Evolutionary conservation across 139 green algal species (phyloP).

Genomic region (Auxenochlorella pyrenoidosa): DNA sequence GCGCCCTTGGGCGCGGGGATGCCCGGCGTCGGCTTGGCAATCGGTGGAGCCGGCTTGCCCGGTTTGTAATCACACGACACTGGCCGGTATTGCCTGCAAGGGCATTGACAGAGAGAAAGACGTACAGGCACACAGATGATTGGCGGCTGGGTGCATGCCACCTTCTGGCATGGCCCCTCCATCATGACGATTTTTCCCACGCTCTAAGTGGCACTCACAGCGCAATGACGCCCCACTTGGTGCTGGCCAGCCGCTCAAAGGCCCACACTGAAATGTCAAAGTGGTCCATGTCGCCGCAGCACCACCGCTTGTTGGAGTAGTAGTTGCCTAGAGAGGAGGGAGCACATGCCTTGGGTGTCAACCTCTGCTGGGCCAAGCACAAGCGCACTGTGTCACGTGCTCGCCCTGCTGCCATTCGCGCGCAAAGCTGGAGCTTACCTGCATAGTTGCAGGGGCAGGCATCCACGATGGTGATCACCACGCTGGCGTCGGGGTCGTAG

Average conservation of each 20-base stretch:
- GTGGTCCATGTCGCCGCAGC: constrained; percentile 48
- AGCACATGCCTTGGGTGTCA: no score
- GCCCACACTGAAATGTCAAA: constrained; percentile 45
- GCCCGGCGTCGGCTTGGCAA: constrained; percentile 12
- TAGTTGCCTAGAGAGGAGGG: constrained; percentile 43
- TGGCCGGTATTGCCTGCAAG: constrained; percentile 9
- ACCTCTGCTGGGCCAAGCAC: no score
- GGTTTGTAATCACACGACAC: constrained; percentile 47
- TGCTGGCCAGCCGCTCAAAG: constrained; percentile 52
- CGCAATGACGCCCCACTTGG: constrained; percentile 50
- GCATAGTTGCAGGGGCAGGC: constrained; percentile 37
- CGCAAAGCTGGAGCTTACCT: constrained; percentile 10
- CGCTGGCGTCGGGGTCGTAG: constrained; percentile 10
- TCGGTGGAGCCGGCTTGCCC: constrained; percentile 34
- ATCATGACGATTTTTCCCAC: no score
- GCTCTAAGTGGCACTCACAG: constrained; percentile 3
- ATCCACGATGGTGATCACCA: constrained; percentile 46
- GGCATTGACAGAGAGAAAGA: no score
- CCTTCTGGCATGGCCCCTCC: no score
- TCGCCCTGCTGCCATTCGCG: no score
- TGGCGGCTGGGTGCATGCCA: no score
- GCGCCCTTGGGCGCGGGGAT: neutral
- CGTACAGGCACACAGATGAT: no score
- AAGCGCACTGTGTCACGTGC: no score
- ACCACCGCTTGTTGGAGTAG: constrained; percentile 62